Conservation (phyloP, 441 rosid genomes). For the Manihot esculenta region DNA sequence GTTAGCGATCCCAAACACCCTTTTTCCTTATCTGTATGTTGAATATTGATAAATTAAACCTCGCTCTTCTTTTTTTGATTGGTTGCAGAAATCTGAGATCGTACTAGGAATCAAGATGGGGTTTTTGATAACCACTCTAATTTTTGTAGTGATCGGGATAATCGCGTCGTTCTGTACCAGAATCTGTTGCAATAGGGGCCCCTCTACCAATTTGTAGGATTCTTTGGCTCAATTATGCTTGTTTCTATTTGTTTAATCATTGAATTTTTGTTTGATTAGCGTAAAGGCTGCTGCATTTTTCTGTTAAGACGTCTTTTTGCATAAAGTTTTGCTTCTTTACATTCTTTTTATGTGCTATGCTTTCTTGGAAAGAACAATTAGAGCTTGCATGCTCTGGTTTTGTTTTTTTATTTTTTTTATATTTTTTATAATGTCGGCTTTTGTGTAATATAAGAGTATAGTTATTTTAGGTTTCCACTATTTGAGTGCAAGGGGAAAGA, state of each 20-base stretch:
- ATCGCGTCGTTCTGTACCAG: conserved; percentile 73
- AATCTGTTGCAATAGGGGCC: conserved; percentile 89
- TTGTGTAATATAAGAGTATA: no score
- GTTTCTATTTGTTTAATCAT: not conserved
- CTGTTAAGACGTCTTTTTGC: not conserved
- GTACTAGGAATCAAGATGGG: conserved; percentile 55
- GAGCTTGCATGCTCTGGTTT: not conserved
- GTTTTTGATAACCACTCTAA: conserved; percentile 77
- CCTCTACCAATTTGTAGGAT: conserved; percentile 81
- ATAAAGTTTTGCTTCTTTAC: not conserved
- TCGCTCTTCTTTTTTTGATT: not conserved
- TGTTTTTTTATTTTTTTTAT: not conserved
- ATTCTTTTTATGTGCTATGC: not conserved
- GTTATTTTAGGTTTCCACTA: not conserved
- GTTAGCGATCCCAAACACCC: not conserved
- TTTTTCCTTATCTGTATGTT: not conserved
- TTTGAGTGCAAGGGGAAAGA: not conserved
- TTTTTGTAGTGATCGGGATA: conserved; percentile 74
- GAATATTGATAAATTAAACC: not conserved
- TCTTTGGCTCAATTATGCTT: not conserved
- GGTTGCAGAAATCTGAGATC: conserved; percentile 17
- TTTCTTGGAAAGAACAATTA: not conserved
- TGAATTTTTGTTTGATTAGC: not conserved
- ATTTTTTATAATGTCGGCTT: no score
- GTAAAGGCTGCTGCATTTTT: not conserved